Base-by-base conservation (phyloP, 2,329 filamentous ascomycete genomes). In the Neonectria sp. region DNA sequence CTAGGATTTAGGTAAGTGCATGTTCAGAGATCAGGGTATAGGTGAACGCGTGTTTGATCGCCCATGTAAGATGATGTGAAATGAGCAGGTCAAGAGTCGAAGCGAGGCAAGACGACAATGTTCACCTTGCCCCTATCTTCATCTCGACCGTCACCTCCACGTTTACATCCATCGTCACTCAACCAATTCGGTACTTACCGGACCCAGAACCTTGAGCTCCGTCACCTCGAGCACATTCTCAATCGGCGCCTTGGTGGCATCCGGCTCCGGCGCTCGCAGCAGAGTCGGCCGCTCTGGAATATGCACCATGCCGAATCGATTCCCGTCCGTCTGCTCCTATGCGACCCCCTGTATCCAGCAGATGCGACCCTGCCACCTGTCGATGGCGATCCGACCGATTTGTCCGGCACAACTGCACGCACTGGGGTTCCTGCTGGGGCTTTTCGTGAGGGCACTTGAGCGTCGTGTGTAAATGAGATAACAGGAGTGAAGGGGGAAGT, bases 211-310 rank as follows among this genome's bases (percentile, higher is more conserved):
- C 61, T 85, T 85, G 59, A 98, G 86, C 71, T 94, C 92, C 4
- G 93, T 96, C 74, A 98, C 86, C 76, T 97, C 95, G 62, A 98
- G 88, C 55, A 93, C 91, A 81, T 97, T 95, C 83, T 98, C 95
- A 69, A 98, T 97, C 15, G 90, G 87, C 29, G 94, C 91, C 81
- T 93, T 93, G 77, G 87, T 87, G 52, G 89, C 83, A 78, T 97
- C 91, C 35, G 90, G 81, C 58, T 92, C 90, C 70, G 93, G 94
- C 57, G 94, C 92, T 76, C 90, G 89, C 71, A 97, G 67, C 25
- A 83, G 75, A 56, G 82, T 83, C n/a, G 79, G 72, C 37, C 81
- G 77, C 35, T 79, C 78, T 25, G 78, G 77, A 62, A 68, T 66
- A 25, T 68, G 58, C 17, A 72, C 57, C 71, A 73, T 52, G 17